Percentiles rank a stretch among this genome's conserved stretches.
Conservation (phyloP, 208 protist species). For the Leishmania tarentolae region DNA sequence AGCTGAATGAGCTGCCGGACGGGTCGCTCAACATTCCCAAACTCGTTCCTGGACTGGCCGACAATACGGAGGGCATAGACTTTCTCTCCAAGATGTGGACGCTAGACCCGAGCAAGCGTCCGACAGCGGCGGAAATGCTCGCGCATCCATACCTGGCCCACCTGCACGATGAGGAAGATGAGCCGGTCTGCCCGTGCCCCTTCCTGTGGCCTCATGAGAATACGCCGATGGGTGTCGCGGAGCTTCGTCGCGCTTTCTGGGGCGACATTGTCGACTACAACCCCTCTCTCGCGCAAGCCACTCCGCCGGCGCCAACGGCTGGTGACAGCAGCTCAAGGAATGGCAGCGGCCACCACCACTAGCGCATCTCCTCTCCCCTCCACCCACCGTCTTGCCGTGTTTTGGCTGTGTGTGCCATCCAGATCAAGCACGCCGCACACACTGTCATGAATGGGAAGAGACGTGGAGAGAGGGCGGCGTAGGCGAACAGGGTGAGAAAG, state of each 20-base stretch:
- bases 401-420: not conserved
- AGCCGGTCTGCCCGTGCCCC: slow-evolving; percentile 62
- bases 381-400: not conserved
- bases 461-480: not conserved
- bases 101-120: slow-evolving; percentile 76
- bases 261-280: slow-evolving; percentile 87
- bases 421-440: not conserved
- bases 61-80: slow-evolving; percentile 69
- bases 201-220: slow-evolving; percentile 86
- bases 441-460: not conserved
- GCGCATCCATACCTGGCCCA: slow-evolving; percentile 81
- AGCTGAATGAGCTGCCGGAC: slow-evolving; percentile 75
- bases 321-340: slow-evolving; percentile 13
- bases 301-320: not conserved
- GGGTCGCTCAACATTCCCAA: slow-evolving; percentile 66
- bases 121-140: slow-evolving; percentile 78
- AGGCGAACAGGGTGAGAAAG: not conserved
- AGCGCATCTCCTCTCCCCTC: not conserved
- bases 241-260: slow-evolving; percentile 86
- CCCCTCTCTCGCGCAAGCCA: slow-evolving; percentile 41
- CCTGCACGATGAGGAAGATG: slow-evolving; percentile 83
- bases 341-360: slow-evolving; percentile 11
- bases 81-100: slow-evolving; percentile 83
- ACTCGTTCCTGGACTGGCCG: slow-evolving; percentile 68
- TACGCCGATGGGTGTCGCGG: slow-evolving; percentile 58